phyloP scores from a whole-genome alignment of 345 rosid genomes.

The Euphorbia tirucalli region DNA sequence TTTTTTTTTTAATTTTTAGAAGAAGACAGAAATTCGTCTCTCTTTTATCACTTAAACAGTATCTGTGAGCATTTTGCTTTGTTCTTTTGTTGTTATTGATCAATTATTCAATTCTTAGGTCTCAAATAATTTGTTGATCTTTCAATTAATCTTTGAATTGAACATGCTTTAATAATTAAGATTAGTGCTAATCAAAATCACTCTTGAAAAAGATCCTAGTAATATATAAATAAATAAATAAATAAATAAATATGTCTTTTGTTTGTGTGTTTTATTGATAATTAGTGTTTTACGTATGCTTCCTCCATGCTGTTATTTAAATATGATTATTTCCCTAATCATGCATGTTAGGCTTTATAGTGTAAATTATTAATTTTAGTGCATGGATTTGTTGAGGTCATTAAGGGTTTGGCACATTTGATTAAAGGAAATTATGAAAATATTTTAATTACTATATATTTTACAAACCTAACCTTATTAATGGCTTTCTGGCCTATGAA shows the following conservation, averaged over 20 bases:
- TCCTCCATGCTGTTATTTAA: neutral
- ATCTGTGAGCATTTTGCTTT: too few species aligned
- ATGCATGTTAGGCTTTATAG: neutral
- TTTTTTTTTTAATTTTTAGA: conserved; percentile 1
- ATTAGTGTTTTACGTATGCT: neutral
- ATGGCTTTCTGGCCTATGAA: too few species aligned
- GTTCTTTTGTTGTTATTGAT: neutral
- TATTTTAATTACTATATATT: too few species aligned
- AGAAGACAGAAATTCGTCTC: conserved; percentile 4
- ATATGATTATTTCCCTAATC: neutral
- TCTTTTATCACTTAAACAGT: too few species aligned
- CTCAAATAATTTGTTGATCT: conserved; percentile 1
- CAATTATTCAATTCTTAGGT: neutral
- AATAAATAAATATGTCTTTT: too few species aligned
- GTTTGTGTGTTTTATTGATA: neutral
- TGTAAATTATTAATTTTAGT: neutral
- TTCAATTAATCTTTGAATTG: neutral
- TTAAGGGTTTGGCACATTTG: neutral
- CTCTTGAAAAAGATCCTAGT: neutral
- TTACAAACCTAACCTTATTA: too few species aligned
- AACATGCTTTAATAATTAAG: neutral
- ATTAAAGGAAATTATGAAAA: neutral
- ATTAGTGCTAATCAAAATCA: conserved; percentile 5
- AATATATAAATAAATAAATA: too few species aligned
- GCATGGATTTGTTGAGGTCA: neutral